Evolutionary conservation across 495 filamentous ascomycete genomes (phyloP), one percentile per base, ranked within the genome.

Genomic region (Penicillium arizonense): DNA sequence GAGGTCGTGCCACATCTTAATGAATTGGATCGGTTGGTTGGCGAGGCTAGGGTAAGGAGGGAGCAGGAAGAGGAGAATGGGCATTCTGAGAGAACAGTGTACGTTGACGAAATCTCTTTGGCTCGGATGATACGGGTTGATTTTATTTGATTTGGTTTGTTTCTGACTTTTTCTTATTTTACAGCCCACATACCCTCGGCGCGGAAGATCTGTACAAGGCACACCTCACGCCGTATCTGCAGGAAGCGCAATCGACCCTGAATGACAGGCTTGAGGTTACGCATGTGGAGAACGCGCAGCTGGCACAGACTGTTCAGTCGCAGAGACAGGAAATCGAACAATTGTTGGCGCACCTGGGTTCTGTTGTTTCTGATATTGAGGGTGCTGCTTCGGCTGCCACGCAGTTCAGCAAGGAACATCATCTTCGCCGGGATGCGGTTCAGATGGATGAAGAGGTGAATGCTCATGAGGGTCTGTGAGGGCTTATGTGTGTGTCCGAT

Each of bases 1-100:
- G 73, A 84, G 44, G 91, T 92, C 1, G 80, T 97, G 3, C 56
- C 71, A 52, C 82, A 83, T 39, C 73, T 98, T 50, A 97, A 98
- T 75, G 85, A 87, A 59, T 76, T 97, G 46, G 93, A 98, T 69
- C 72, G 74, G 11, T 73, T 96, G 40, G 61, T 94, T 28, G 74
- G 67, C 18, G 90, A 90, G 37, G 93, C 90, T 23, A 80, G 72
- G 55, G 71, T 71, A 53, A 74, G 87, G 58, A 82, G 77, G 61
- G 80, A 75, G 23, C 63, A 63, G 38, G 72, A 56, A 30, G 63
- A 49, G 32, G 60, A 51, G 47, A 59, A 54, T 50, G 59, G 48
- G 7, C 35, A 14, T 42, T 38, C 47, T 20, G 47, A 47, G 53
- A 62, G 33, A 47, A 57, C 67, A 58, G 65, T 71, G 77, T 81